A percentile compares a stretch with the other conserved stretches of the same genome.
These are phyloP conservation scores for Clitoria ternatea DNA, from an alignment of 306 rosid genomes.

Conservation along the genomic window DNA sequence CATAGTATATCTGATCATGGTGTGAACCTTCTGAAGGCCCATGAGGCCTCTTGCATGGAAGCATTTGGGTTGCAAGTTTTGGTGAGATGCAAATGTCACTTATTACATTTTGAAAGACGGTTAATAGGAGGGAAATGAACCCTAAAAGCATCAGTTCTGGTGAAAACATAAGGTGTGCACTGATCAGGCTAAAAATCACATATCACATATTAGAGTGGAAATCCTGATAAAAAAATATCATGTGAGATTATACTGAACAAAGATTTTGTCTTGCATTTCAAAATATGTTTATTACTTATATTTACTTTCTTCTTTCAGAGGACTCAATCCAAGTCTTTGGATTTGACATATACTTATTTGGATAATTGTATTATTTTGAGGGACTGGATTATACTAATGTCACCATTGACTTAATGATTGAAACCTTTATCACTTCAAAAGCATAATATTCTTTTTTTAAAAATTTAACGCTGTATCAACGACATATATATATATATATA, in stretches of 20 bases:
- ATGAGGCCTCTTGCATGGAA: constrained; percentile 71
- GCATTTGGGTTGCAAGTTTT: constrained; percentile 52
- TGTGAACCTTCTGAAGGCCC: constrained; percentile 20
- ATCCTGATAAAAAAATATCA: background rate
- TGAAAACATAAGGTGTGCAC: constrained; percentile 16
- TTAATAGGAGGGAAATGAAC: constrained; percentile 82
- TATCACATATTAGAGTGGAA: background rate
- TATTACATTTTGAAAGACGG: constrained; percentile 62
- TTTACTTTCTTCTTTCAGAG: background rate
- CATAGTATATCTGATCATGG: constrained; percentile 34
- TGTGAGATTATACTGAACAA: background rate
- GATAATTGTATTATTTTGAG: background rate
- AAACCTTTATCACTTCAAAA: background rate
- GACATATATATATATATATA: no score
- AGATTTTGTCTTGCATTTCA: background rate
- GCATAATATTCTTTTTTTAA: background rate
- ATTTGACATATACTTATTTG: background rate
- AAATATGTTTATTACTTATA: background rate
- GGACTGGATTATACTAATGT: background rate
- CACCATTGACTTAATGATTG: background rate
- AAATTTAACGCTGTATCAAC: background rate
- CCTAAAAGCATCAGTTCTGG: constrained; percentile 95
- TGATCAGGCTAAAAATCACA: constrained; percentile 24
- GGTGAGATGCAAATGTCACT: constrained; percentile 62
- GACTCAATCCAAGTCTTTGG: background rate